Conservation (phyloP, 2,329 filamentous ascomycete genomes). For the Beauveria rudraprayagi region DNA sequence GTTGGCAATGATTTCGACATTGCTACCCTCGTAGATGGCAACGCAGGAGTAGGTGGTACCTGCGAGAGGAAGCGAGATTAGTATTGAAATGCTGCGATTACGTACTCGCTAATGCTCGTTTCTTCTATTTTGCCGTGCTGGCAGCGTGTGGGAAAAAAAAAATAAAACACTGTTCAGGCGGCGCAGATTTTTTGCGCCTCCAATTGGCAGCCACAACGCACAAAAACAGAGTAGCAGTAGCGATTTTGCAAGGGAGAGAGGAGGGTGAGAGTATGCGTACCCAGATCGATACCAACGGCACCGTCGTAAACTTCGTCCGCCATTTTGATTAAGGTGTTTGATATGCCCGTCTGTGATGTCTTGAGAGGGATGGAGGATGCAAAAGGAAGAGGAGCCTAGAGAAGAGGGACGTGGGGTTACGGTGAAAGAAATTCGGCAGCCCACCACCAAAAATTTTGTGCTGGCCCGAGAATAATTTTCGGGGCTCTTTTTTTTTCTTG, state of each 20-base stretch:
- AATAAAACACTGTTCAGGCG: neutral
- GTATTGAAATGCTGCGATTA: neutral
- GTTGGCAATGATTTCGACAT: conserved; percentile 99
- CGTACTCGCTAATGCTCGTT: neutral
- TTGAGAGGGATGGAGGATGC: conserved; percentile 18
- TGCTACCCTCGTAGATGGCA: conserved; percentile 97
- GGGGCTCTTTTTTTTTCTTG: conserved; percentile 24
- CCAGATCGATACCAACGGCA: conserved; percentile 99
- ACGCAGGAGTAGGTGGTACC: conserved; percentile 99
- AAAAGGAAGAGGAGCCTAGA: conserved; percentile 19
- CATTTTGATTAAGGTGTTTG: conserved; percentile 51
- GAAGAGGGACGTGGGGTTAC: conserved; percentile 26
- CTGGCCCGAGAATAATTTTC: conserved; percentile 21
- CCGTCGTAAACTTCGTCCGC: conserved; percentile 98
- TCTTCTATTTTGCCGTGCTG: neutral
- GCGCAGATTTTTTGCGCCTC: conserved; percentile 6
- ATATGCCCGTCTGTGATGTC: conserved; percentile 20
- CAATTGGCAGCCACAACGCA: conserved; percentile 7
- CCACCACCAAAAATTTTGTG: conserved; percentile 25
- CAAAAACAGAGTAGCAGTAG: neutral
- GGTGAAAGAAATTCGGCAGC: conserved; percentile 29
- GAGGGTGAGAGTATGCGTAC: conserved; percentile 44
- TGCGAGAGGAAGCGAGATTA: conserved; percentile 29
- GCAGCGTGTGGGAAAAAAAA: neutral
- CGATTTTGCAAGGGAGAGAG: neutral